Evolutionary conservation across 352 stramenopile species (phyloP).

Genomic region (Globisporangium sylvaticum): DNA sequence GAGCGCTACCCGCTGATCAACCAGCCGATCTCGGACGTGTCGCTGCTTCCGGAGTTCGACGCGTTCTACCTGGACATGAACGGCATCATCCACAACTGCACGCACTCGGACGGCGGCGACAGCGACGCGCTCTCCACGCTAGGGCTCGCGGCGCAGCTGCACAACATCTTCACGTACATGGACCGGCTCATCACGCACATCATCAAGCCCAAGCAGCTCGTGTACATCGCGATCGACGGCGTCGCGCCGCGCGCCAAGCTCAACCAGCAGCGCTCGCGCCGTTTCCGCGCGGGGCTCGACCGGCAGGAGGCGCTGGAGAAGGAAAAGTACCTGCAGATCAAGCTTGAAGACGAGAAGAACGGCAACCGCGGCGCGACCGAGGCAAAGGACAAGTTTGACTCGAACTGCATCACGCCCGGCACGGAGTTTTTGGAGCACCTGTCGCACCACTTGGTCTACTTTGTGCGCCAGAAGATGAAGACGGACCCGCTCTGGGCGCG

Average conservation of each 20-base stretch:
- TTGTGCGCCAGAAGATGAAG: conserved; percentile 96
- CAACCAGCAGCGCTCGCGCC: conserved; percentile 97
- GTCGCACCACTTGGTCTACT: conserved; percentile 86
- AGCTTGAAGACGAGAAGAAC: conserved; percentile 77
- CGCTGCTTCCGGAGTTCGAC: conserved; percentile 97
- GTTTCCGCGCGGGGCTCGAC: conserved; percentile 89
- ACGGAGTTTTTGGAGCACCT: conserved; percentile 98
- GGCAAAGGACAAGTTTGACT: conserved; percentile 91
- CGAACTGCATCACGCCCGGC: conserved; percentile 99
- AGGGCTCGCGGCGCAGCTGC: conserved; percentile 94
- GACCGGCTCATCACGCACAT: conserved; percentile 96
- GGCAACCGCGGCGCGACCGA: conserved; percentile 26
- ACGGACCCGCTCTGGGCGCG: conserved; percentile 94
- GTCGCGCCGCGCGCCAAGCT: conserved; percentile 98
- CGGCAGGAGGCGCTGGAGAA: conserved; percentile 69
- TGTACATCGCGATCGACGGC: conserved; percentile 99
- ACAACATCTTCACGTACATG: conserved; percentile 88
- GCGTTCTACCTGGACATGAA: conserved; percentile 99
- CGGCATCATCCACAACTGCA: conserved; percentile 99
- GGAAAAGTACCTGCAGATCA: conserved; percentile 61
- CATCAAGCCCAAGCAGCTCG: conserved; percentile 94
- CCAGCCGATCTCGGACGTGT: conserved; percentile 94
- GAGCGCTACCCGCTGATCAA: conserved; percentile 99
- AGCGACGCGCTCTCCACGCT: conserved; percentile 84
- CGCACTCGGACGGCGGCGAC: conserved; percentile 93